Evolutionary conservation across 108 stramenopile genomes (phyloP), one percentile per base, ranked within the genome.

Genomic region (Nitzschia palea): DNA sequence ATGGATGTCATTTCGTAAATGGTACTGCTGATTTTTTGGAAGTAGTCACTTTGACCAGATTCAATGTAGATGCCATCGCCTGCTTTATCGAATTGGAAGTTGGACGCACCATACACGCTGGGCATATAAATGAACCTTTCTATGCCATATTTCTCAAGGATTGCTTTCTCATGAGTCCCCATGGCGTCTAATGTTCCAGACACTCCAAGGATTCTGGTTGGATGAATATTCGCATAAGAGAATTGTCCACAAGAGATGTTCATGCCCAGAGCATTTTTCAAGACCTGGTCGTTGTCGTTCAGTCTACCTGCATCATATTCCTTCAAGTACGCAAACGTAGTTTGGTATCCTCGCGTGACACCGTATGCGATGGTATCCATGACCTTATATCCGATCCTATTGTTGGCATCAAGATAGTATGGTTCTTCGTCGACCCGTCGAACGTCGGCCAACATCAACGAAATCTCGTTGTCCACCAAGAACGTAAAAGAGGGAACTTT

Each of bases 211-310:
- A 85, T 85, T 29, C 79, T 71, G 40, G 65, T 34, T 2, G 85
- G 85, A 17, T 72, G 74, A 33, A 86, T 86, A 55, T 86, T 79
- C 0, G 85, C 85, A 61, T 86, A 86, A 1, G 85, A 86, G 45
- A 86, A 86, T 50, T 81, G 85, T 5, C 82, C 85, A 70, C 85
- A 86, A 10, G 85, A 86, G 37, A 86, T 31, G 0, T 73, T 77
- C 70, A 86, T 83, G 8, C 50, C 58, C 47, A 86, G 70, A 8
- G 55, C 82, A 33, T 53, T 45, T 36, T 57, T 22, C 47, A 83
- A 65, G 23, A 62, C 56, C 2, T 26, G 31, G 27, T 70, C 82
- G 36, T 43, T 68, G 33, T 71, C 59, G 15, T 68, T 72, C 18
- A 84, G 64, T 29, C 60, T 78, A 20, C 76, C 76, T 54, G 43